Evolutionary conservation across 768 basidiomycete genomes (phyloP).

Genomic region (Trametes villosa): DNA sequence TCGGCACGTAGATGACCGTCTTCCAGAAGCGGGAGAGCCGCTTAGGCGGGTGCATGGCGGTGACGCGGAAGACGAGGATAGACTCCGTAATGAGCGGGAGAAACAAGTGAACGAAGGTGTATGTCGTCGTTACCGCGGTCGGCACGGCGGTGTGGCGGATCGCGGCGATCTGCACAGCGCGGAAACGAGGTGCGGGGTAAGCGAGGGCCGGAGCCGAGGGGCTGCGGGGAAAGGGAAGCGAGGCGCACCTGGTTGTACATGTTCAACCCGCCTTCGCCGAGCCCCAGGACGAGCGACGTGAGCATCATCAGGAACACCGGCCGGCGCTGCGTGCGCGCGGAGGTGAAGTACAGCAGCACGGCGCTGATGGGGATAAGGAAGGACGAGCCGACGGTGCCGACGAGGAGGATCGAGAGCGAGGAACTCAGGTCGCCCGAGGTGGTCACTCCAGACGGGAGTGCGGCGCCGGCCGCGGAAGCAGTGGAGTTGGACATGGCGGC

Average conservation of each 20-base stretch:
- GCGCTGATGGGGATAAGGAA: conserved; percentile 13
- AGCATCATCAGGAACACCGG: conserved; percentile 32
- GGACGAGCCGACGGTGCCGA: conserved; percentile 7
- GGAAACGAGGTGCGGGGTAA: not conserved
- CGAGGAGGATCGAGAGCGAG: conserved; percentile 1
- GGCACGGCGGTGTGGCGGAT: not conserved
- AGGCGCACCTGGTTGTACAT: conserved; percentile 1
- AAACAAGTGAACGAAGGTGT: not conserved
- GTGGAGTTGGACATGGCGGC: too few relatives aligned
- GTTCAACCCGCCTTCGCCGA: not conserved
- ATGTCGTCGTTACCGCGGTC: not conserved
- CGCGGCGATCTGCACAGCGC: not conserved
- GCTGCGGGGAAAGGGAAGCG: too few relatives aligned
- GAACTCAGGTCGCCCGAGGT: not conserved
- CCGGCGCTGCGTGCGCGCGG: conserved; percentile 17
- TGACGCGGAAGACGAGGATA: conserved; percentile 42
- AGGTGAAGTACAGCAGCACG: conserved; percentile 30
- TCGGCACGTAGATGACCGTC: conserved; percentile 20
- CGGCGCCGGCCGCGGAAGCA: too few relatives aligned
- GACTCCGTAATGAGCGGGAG: conserved; percentile 41
- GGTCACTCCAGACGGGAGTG: not conserved
- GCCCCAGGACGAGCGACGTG: conserved; percentile 18
- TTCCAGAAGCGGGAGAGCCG: not conserved
- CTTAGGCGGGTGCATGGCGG: conserved; percentile 35
- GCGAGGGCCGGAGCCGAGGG: too few relatives aligned